A percentile compares a stretch with the other conserved stretches of the same genome.
phyloP scores from a whole-genome alignment of 805 yeast genomes.

The Metschnikowia matae region DNA sequence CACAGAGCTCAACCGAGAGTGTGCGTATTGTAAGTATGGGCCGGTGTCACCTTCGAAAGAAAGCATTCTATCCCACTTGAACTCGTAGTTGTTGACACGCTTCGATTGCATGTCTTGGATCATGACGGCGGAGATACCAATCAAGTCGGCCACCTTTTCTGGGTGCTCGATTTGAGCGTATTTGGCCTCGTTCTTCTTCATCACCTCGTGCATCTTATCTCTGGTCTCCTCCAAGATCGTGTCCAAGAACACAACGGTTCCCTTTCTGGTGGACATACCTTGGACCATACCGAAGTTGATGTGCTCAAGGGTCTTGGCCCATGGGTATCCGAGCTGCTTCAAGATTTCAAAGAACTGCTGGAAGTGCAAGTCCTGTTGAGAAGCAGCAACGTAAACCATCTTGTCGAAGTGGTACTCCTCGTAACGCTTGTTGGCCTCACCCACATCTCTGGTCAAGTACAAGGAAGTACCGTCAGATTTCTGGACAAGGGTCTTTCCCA shows the following conservation, averaged over 20 bases:
- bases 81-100: constrained; percentile 92
- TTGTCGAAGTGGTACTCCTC: constrained; percentile 83
- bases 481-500: constrained; percentile 89
- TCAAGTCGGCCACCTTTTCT: constrained; percentile 88
- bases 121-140: constrained; percentile 97
- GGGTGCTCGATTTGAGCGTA: constrained; percentile 93
- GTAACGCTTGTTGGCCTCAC: constrained; percentile 91
- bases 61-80: constrained; percentile 97
- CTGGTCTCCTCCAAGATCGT: constrained; percentile 89
- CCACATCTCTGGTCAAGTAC: constrained; percentile 93
- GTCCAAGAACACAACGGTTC: constrained; percentile 97
- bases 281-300: constrained; percentile 96
- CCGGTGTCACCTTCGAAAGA: constrained; percentile 99
- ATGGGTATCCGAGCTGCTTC: constrained; percentile 82
- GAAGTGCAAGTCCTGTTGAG: constrained; percentile 92
- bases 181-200: constrained; percentile 87
- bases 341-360: constrained; percentile 93
- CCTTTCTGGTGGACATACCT: constrained; percentile 98
- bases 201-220: constrained; percentile 92
- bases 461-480: constrained; percentile 94
- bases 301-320: constrained; percentile 80
- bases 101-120: constrained; percentile 98
- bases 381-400: constrained; percentile 93
- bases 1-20: constrained; percentile 91
- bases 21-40: constrained; percentile 97